Evolutionary conservation across 441 rosid species (phyloP), one percentile per base, ranked within the genome.

Genomic region (Corymbia calophylla): DNA sequence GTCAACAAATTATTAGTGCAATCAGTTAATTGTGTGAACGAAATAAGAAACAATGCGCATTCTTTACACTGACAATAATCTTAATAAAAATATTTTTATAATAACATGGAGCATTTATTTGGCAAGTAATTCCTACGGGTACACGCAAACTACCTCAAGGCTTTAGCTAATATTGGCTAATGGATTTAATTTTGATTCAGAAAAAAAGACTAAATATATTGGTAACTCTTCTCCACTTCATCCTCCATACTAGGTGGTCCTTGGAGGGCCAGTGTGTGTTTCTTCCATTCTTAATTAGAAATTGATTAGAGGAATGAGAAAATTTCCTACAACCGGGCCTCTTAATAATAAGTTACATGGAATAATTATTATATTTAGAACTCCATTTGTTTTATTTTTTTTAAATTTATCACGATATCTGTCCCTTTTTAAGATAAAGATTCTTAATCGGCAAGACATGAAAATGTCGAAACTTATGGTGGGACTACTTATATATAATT

Each of bases 301-400:
- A 64, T 53, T 64, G 35, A 8, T 64, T 15, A n/a, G 73, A 64
- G 73, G 73, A 64, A 64, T 14, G 73, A 64, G 19, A 64, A 7
- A 64, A 64, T 14, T 15, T n/a, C 73, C 73, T 64, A n/a, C 73
- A 64, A 64, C 9, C 16, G 8, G 17, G 39, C 39, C 73, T 64
- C 10, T n/a, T 64, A n/a, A n/a, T 64, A 64, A 64, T n/a, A 64
- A n/a, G 15, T 64, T 64, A 64, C 73, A 64, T n/a, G 44, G 44
- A 39, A 39, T 39, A 31, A 16, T 66, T 2, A 31, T 68, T 18
- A 68, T 32, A 18, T 88, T 2, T 16, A 44, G 7, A 93, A 73
- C 60, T 94, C 93, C 31, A 90, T 64, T 53, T 89, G n/a, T 62
- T 62, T 62, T 4, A 3, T n/a, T 56, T 56, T 21, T 27, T 56